Conservation (phyloP, 805 yeast species). For the Suhomyces kilbournensis region DNA sequence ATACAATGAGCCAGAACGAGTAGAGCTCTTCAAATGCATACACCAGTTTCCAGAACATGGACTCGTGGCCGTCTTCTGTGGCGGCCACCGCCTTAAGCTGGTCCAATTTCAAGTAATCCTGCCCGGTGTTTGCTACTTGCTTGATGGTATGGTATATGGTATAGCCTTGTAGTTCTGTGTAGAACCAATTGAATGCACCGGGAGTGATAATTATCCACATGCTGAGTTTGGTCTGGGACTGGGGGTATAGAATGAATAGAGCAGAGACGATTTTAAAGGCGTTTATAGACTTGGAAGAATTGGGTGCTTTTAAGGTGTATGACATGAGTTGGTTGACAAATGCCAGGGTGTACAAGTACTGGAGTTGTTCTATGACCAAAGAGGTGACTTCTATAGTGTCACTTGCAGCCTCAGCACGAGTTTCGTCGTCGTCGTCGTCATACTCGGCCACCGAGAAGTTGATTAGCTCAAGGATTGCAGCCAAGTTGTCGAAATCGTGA, state of each 20-base stretch:
- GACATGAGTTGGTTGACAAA: conserved; percentile 20
- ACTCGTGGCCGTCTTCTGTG: not conserved
- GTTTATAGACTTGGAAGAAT: conserved; percentile 1
- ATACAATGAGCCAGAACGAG: conserved; percentile 63
- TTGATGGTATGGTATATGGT: conserved; percentile 12
- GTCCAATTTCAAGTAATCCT: not conserved
- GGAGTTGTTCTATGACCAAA: not conserved
- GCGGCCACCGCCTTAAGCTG: not conserved
- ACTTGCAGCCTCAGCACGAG: too few species aligned
- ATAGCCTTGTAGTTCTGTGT: conserved; percentile 19
- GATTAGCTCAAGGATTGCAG: conserved; percentile 16
- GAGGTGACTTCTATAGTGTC: not conserved
- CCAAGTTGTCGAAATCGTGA: conserved; percentile 18
- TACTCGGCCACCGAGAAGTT: conserved; percentile 14
- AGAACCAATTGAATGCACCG: conserved; percentile 32
- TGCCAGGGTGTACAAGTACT: conserved; percentile 17
- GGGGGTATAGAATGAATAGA: conserved; percentile 37
- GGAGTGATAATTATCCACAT: conserved; percentile 43
- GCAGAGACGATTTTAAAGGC: conserved; percentile 23
- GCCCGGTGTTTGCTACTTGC: not conserved
- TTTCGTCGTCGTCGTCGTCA: conserved; percentile 8
- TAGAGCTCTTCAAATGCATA: conserved; percentile 57
- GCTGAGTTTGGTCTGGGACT: conserved; percentile 34
- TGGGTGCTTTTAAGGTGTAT: not conserved
- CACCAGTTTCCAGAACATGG: conserved; percentile 35